Base-by-base conservation (phyloP, 1,139 yeast species). In the Geotrichum armillariae region DNA sequence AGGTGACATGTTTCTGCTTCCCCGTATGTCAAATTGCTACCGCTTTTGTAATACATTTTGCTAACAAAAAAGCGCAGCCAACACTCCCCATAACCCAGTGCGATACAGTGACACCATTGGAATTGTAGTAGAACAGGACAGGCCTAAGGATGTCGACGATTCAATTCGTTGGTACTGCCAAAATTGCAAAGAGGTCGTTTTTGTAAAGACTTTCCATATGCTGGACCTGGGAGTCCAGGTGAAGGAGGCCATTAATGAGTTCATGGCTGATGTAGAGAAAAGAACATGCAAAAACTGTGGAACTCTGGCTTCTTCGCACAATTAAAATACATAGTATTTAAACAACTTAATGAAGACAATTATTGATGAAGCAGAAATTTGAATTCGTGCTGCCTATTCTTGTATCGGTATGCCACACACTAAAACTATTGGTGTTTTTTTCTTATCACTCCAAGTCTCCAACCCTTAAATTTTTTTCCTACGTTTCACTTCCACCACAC, bases 51-150 rank as follows among this genome's bases (percentile, higher is more conserved):
- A 9, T n/a, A 2, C 16, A 8, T 18, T 29, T 41, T 1, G 25
- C 20, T 37, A 37, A 18, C 37, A 14, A 11, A 17, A 16, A 6
- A n/a, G n/a, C 43, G 16, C 61, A 14, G 83, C 85, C 0, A 87
- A 88, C 64, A 77, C 79, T 2, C 98, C 98, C 1, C 97, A 91
- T 66, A 87, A 85, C 59, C 97, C 98, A 1, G 93, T 88, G 16
- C 74, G 98, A 59, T 91, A 80, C 66, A 85, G 83, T 8, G 73
- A 90, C 61, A 89, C 97, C 0, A 83, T 91, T 27, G 98, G 98
- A 0, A 72, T 91, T 44, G 98, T 91, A 5, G 87, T 91, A n/a
- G 98, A 91, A 63, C 96, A 90, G 67, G 96, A 89, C 63, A 76
- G 97, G 58, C 96, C 96, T 0, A 71, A 72, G 49, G 87, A 79